Base-by-base conservation (phyloP, 2,329 filamentous ascomycete species). In the Boeremia exigua region DNA sequence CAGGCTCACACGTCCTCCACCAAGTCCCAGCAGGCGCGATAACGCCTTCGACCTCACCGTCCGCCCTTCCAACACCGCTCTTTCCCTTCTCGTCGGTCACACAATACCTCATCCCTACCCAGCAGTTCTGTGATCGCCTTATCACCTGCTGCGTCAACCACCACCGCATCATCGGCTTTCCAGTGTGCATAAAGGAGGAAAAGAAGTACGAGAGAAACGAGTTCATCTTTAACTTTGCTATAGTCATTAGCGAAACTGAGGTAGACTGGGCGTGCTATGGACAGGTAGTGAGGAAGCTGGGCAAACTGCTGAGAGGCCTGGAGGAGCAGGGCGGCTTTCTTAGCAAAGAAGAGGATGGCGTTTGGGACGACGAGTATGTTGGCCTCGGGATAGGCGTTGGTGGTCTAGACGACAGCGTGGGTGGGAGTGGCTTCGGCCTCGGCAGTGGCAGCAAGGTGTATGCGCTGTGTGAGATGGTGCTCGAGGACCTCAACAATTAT, bases 201-300 rank as follows among this genome's bases (percentile, higher is more conserved):
- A 88, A 89, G 65, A 88, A 89, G 65, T 96, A 98, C 71, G 86
- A 89, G 70, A 88, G 95, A 55, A 96, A 96, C 77, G 91, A 96
- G 76, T 98, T 97, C 81, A 96, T 97, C 72, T 99, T 98, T 85
- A 98, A 98, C 76, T 96, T 98, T 72, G 92, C 92, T 56, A 81
- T 98, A 39, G 89, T 96, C 27, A 82, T 96, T 45, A 85, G 89
- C 46, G 84, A 87, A 53, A 80, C 84, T 30, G 80, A 83, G 12
- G 73, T 73, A 4, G 90, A 96, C 70, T 90, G 90, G 73, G 85
- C 85, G 44, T 89, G 88, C 30, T 96, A 92, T 74, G 91, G 93
- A 75, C 88, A 88, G 61, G 90, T 98, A 29, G 92, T 96, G 49
- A 83, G 89, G 62, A 91, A 96, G 67, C 82, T 98, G 46, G 95